Conservation (phyloP, 768 basidiomycete genomes). For the Coprinopsis marcescibilis region DNA sequence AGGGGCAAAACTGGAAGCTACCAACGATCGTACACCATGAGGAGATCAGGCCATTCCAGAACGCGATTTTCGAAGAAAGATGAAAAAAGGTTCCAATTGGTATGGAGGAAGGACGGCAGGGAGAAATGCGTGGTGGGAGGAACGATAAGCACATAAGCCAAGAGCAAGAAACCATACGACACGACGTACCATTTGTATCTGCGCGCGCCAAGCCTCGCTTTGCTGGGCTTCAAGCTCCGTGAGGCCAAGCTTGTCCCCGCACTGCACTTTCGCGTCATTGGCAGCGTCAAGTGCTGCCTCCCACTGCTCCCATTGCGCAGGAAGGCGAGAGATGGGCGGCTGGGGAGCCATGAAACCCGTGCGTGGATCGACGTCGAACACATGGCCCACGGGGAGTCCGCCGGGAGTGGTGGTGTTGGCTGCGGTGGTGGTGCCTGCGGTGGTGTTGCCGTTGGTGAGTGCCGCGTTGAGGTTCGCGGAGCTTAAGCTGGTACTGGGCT, state of each 20-base stretch:
- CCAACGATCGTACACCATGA: background rate
- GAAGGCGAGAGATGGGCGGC: slow-evolving; percentile 61
- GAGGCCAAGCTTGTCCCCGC: slow-evolving; percentile 50
- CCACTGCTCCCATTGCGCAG: slow-evolving; percentile 64
- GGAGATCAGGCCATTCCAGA: background rate
- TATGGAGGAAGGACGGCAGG: background rate
- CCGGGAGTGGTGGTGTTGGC: background rate
- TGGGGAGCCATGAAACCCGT: slow-evolving; percentile 90
- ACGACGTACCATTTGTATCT: slow-evolving; percentile 41
- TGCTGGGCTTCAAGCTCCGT: slow-evolving; percentile 31
- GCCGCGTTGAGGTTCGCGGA: too few species aligned
- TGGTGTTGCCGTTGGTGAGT: slow-evolving; percentile 2
- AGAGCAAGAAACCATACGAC: background rate
- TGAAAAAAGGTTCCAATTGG: background rate
- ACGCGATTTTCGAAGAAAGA: background rate
- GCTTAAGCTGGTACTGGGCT: too few species aligned
- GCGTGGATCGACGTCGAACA: slow-evolving; percentile 87
- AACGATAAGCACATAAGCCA: background rate
- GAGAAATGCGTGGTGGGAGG: background rate
- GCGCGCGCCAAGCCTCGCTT: slow-evolving; percentile 49
- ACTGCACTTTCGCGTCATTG: slow-evolving; percentile 41
- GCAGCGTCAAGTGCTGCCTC: slow-evolving; percentile 55
- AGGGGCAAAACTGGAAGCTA: slow-evolving; percentile 48
- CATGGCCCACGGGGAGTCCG: slow-evolving; percentile 57
- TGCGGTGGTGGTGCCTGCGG: background rate